These are phyloP conservation scores for Colletotrichum cordylinicola DNA, from an alignment of 2,329 filamentous ascomycete species.

Conservation along the genomic window DNA sequence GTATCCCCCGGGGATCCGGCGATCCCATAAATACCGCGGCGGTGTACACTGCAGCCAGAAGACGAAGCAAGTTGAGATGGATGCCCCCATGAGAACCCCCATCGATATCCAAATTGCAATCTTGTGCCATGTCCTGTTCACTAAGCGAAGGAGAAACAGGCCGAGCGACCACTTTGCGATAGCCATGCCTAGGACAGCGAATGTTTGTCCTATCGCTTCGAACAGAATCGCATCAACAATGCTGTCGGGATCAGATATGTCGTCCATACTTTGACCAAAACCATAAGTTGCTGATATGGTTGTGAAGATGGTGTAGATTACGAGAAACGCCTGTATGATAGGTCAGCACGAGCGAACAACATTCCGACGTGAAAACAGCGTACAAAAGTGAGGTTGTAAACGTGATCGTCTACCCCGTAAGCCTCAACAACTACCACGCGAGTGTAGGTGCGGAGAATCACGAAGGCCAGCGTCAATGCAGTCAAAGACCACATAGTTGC, in stretches of 20 bases:
- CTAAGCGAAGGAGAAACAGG: slow-evolving; percentile 43
- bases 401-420: slow-evolving; percentile 39
- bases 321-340: neutral
- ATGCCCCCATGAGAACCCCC: slow-evolving; percentile 19
- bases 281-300: neutral
- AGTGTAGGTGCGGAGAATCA: slow-evolving; percentile 39
- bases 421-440: slow-evolving; percentile 33
- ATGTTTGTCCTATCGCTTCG: slow-evolving; percentile 38
- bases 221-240: slow-evolving; percentile 31
- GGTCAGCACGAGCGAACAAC: neutral
- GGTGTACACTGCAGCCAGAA: slow-evolving; percentile 27
- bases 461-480: slow-evolving; percentile 28
- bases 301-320: neutral
- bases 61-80: slow-evolving; percentile 12
- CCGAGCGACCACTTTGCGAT: slow-evolving; percentile 43
- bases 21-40: slow-evolving; percentile 19
- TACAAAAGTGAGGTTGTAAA: slow-evolving; percentile 36
- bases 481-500: slow-evolving; percentile 32
- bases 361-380: neutral
- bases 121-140: slow-evolving; percentile 38
- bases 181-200: slow-evolving; percentile 43
- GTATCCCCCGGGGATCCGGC: slow-evolving; percentile 17
- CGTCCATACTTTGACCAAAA: neutral
- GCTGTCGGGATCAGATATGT: slow-evolving; percentile 18
- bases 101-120: slow-evolving; percentile 38